Evolutionary conservation across 352 stramenopile genomes (phyloP).

Genomic region (Globisporangium rhizosaccharum): DNA sequence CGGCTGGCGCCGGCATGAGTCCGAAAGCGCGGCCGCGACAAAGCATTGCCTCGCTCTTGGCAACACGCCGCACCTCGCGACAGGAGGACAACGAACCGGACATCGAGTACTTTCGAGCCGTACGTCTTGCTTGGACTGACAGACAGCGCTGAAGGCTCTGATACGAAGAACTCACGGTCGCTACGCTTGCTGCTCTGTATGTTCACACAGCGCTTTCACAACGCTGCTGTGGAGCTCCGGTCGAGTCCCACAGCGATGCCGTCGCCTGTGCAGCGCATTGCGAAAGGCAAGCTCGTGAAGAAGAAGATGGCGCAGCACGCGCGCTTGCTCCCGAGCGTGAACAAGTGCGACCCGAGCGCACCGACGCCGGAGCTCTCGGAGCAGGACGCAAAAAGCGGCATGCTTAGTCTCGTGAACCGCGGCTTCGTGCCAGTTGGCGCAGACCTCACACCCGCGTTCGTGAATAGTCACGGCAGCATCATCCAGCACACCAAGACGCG

Average conservation of each 20-base stretch:
- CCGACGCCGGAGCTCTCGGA: constrained; percentile 45
- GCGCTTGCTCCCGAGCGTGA: constrained; percentile 63
- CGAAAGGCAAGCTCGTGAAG: constrained; percentile 36
- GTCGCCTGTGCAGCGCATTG: constrained; percentile 17
- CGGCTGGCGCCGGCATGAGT: constrained; percentile 7
- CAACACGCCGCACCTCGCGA: constrained; percentile 1
- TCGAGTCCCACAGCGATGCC: constrained; percentile 3
- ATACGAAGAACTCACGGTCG: not conserved
- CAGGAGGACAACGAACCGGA: constrained; percentile 15
- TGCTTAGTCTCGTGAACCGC: constrained; percentile 66
- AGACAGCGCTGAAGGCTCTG: not conserved
- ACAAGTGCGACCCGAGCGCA: constrained; percentile 55
- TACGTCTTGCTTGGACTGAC: constrained; percentile 4
- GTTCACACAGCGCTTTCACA: constrained; percentile 30
- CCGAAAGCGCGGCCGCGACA: constrained; percentile 3
- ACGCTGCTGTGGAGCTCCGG: constrained; percentile 28
- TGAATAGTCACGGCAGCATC: constrained; percentile 36
- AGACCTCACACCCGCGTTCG: constrained; percentile 65
- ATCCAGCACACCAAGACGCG: constrained; percentile 44
- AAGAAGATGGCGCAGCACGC: constrained; percentile 51
- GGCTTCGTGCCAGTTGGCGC: constrained; percentile 56
- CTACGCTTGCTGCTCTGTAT: not conserved
- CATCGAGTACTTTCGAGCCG: constrained; percentile 47
- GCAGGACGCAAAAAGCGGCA: constrained; percentile 52
- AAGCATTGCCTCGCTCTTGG: constrained; percentile 19